These are phyloP conservation scores for Cetraspora pellucida DNA, from an alignment of 192 early-diverging fungal species.

Conservation along the genomic window DNA sequence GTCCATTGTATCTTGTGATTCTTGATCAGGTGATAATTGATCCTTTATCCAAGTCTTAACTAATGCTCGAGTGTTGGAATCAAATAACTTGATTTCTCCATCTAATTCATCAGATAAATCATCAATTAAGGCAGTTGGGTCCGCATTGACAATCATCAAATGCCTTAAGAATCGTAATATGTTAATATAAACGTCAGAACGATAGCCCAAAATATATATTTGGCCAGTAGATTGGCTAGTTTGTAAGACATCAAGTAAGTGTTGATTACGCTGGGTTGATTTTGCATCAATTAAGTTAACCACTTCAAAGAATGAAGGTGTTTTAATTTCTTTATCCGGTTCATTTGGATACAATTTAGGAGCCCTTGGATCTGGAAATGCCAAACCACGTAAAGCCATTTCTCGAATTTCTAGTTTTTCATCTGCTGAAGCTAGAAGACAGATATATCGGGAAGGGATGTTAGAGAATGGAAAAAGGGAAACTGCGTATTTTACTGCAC, in stretches of 20 bases:
- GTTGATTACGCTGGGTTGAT: conserved; percentile 19
- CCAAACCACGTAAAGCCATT: conserved; percentile 55
- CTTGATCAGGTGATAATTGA: conserved; percentile 41
- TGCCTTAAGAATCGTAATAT: conserved; percentile 65
- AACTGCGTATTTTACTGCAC: conserved; percentile 66
- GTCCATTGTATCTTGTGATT: conserved; percentile 36
- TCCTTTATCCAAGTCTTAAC: conserved; percentile 43
- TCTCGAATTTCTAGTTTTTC: conserved; percentile 58
- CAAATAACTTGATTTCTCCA: conserved; percentile 40
- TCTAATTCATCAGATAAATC: conserved; percentile 48
- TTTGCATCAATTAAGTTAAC: conserved; percentile 44
- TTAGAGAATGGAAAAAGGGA: conserved; percentile 60
- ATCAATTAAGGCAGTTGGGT: conserved; percentile 59
- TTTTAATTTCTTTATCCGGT: conserved; percentile 15
- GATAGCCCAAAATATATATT: conserved; percentile 55
- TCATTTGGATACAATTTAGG: conserved; percentile 30
- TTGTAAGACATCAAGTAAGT: conserved; percentile 27
- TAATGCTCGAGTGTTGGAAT: conserved; percentile 32
- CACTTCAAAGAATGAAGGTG: conserved; percentile 41
- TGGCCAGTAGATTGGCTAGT: conserved; percentile 37
- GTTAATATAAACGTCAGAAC: conserved; percentile 65
- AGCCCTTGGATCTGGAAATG: conserved; percentile 37
- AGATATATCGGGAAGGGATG: conserved; percentile 62
- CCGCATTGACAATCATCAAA: conserved; percentile 59
- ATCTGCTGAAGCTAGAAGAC: conserved; percentile 55